These are phyloP conservation scores for Didymella keratinophila DNA, from an alignment of 2,329 filamentous ascomycete genomes.

Conservation along the genomic window DNA sequence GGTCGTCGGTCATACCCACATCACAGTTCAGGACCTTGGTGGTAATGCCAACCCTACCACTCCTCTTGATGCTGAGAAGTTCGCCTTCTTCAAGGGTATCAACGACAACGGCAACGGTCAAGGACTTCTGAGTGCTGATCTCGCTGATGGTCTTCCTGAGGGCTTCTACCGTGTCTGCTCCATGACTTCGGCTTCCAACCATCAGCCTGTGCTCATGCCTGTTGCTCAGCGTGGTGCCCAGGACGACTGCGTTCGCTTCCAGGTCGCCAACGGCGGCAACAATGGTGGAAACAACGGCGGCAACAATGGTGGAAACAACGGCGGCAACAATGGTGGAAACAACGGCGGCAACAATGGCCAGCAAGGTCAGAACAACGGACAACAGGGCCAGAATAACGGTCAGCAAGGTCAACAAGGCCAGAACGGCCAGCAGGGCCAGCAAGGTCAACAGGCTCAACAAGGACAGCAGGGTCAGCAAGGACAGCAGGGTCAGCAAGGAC, in stretches of 20 bases:
- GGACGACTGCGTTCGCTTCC: conserved; percentile 62
- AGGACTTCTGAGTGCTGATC: conserved; percentile 56
- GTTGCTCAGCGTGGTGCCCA: conserved; percentile 63
- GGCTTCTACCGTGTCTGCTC: conserved; percentile 63
- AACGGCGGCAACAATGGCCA: conserved; percentile 17
- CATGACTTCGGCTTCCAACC: conserved; percentile 60
- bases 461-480: conserved; percentile 10
- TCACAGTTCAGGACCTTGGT: conserved; percentile 61
- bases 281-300: conserved; percentile 18
- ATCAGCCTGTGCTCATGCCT: conserved; percentile 67
- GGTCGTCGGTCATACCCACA: conserved; percentile 59
- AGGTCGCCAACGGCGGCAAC: conserved; percentile 42
- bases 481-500: conserved; percentile 11
- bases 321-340: conserved; percentile 18
- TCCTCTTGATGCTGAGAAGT: conserved; percentile 54
- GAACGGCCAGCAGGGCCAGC: not conserved
- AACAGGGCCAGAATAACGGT: conserved; percentile 1
- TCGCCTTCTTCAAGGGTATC: conserved; percentile 67
- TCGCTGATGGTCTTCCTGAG: conserved; percentile 57
- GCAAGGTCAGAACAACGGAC: conserved; percentile 15
- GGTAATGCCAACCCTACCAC: conserved; percentile 46
- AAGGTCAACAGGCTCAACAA: conserved; percentile 13
- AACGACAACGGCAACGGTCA: conserved; percentile 60
- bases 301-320: no score
- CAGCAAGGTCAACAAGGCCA: conserved; percentile 7